phyloP scores from a whole-genome alignment of 148 eudicot species.

The Cornus kousa region DNA sequence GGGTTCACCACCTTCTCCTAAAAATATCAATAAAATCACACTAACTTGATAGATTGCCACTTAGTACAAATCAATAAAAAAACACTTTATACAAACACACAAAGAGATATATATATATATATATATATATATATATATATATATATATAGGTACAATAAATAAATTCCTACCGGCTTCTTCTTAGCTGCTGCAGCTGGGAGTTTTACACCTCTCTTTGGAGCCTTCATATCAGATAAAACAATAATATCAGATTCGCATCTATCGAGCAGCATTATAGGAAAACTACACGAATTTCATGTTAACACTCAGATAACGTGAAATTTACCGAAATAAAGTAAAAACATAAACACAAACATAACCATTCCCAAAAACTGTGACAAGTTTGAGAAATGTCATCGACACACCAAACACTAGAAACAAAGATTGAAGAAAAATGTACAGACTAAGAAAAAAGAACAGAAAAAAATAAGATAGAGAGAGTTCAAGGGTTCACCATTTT shows the following conservation, averaged over 20 bases:
- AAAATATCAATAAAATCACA: neutral
- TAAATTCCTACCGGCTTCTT: conserved; percentile 35
- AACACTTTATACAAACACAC: neutral
- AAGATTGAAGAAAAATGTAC: neutral
- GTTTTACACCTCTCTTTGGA: conserved; percentile 46
- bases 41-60: neutral
- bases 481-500: neutral
- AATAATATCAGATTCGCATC: neutral
- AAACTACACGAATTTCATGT: too few species aligned
- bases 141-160: neutral
- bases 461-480: neutral
- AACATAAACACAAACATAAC: neutral
- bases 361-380: too few species aligned
- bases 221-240: conserved; percentile 26
- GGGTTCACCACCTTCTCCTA: conserved; percentile 54
- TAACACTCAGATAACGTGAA: too few species aligned
- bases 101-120: too few species aligned
- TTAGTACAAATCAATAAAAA: neutral
- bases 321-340: neutral
- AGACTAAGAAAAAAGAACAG: neutral
- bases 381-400: neutral
- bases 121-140: neutral
- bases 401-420: neutral
- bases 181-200: conserved; percentile 34
- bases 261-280: neutral